Evolutionary conservation across 768 basidiomycete species (phyloP), one percentile per base, ranked within the genome.

Genomic region (Suillus bovinus): DNA sequence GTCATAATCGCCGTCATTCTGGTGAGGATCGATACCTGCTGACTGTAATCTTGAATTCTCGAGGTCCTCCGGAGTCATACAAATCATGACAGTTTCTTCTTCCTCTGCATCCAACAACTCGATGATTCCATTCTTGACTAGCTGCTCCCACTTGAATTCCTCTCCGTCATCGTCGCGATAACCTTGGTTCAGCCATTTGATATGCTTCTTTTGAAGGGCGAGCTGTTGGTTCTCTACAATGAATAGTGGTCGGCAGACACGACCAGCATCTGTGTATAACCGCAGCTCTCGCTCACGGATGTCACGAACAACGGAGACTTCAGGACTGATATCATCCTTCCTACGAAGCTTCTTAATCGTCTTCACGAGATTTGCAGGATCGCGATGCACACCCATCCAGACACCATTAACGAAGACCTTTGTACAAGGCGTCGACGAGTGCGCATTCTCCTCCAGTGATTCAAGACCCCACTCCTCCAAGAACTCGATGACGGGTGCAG

Each of bases 381-480:
- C 94, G 56, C 95, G 91, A 77, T 99, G 97, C 16, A 99, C 92
- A 64, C 97, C 97, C 85, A 97, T 95, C 97, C 97, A 99, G 14
- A 99, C 96, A 72, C 97, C 97, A 70, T 99, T 99, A 65, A 99
- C 93, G 74, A 99, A 99, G 22, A 99, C 94, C 77, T 99, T 99
- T 22, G 96, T 99, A 62, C 87, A 86, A 2, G 92, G 89, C 11
- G 87, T 88, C 22, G 87, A 80, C 6, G 90, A 89, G 72, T 92
- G 90, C 0, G 91, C 91, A 69, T 94, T 96, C 76, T 98, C 95
- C 72, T 97, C 95, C 63, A 98, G 76, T 20, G 93, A 93, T 74
- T 98, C 94, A 64, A 99, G 79, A 67, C 96, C 96, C 96, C 96
- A 98, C 79, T 98, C 96, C 73, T 98, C 94, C 81, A 99, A 80